phyloP scores from a whole-genome alignment of 1,139 yeast genomes.

The Blastobotrys aristatus region DNA sequence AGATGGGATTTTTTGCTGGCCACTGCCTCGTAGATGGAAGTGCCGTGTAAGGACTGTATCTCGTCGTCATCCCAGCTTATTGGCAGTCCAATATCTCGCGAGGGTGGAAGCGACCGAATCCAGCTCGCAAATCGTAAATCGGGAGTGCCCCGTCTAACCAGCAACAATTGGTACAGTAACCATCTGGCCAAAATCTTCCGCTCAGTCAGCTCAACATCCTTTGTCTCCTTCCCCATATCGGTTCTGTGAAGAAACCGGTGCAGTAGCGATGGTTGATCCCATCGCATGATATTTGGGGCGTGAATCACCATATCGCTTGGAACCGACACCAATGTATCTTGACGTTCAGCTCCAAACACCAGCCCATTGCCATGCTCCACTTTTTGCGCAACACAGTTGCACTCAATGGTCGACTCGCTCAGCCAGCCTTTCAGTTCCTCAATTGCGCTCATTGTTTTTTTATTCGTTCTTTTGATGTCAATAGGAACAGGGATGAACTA shows the following conservation, averaged over 20 bases:
- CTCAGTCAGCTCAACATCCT: slow-evolving; percentile 20
- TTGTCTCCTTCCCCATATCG: slow-evolving; percentile 15
- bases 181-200: slow-evolving; percentile 24
- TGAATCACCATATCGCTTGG: slow-evolving; percentile 24
- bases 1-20: slow-evolving; percentile 27
- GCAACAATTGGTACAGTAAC: slow-evolving; percentile 22
- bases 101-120: slow-evolving; percentile 28
- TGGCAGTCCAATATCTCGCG: slow-evolving; percentile 31
- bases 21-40: slow-evolving; percentile 31
- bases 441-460: slow-evolving; percentile 7
- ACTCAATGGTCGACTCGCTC: slow-evolving; percentile 11
- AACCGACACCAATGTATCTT: slow-evolving; percentile 18
- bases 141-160: slow-evolving; percentile 22
- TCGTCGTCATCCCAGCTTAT: slow-evolving; percentile 30
- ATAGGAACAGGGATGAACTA: neutral
- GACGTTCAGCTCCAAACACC: slow-evolving; percentile 4
- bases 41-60: slow-evolving; percentile 25
- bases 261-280: slow-evolving; percentile 18
- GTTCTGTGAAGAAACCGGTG: slow-evolving; percentile 19
- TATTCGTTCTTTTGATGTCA: neutral
- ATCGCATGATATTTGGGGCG: slow-evolving; percentile 17
- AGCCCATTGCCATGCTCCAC: slow-evolving; percentile 20
- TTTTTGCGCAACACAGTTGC: slow-evolving; percentile 12
- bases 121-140: slow-evolving; percentile 23
- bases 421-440: slow-evolving; percentile 11